Conservation (phyloP, 208 protist species). For the Acanthamoeba royreba region DNA sequence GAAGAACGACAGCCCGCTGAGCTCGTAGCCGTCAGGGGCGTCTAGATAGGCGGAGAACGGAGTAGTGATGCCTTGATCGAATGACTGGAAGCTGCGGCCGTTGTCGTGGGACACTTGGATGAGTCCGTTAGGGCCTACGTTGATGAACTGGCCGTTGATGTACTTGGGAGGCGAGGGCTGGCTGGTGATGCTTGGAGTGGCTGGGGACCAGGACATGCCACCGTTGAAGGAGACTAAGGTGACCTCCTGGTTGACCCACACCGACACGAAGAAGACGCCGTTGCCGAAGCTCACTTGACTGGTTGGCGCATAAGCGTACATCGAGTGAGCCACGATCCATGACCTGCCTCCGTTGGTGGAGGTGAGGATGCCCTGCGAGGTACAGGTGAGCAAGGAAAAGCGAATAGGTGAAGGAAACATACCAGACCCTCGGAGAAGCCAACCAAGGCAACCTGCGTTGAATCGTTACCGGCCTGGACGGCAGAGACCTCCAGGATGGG, state of each 20-base stretch:
- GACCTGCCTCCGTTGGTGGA: not conserved
- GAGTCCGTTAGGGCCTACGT: not conserved
- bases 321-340: not conserved
- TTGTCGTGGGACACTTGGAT: not conserved
- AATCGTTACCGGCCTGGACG: not conserved
- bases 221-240: not conserved
- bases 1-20: not conserved
- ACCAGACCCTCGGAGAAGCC: not conserved
- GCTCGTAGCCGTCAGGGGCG: not conserved
- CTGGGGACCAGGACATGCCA: not conserved
- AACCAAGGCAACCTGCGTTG: not conserved
- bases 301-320: not conserved
- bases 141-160: not conserved
- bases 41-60: not conserved
- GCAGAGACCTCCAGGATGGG: not conserved
- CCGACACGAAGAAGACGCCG: not conserved
- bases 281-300: not conserved
- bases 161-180: not conserved
- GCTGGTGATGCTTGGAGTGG: not conserved
- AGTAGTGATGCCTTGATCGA: not conserved
- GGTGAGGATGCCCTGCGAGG: not conserved
- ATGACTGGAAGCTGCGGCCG: not conserved
- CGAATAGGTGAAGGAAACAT: not conserved
- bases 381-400: not conserved
- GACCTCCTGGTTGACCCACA: not conserved